Evolutionary conservation across 2,329 filamentous ascomycete genomes (phyloP).

Genomic region (Penicillium sumatraense): DNA sequence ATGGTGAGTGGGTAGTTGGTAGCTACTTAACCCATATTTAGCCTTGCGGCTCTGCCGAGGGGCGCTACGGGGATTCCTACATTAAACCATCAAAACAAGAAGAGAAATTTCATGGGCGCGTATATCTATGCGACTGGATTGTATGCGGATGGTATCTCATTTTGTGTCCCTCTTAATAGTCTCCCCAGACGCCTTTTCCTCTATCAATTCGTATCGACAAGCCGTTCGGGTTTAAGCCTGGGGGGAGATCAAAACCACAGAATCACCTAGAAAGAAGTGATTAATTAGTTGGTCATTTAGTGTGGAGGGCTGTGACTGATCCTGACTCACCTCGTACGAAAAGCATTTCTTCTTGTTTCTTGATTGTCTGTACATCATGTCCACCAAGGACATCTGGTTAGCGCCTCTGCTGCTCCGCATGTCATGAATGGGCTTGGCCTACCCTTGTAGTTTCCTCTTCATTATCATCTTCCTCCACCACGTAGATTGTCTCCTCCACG

Average conservation of each 20-base stretch:
- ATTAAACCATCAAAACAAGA: constrained; percentile 19
- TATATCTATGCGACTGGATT: constrained; percentile 27
- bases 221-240: constrained; percentile 47
- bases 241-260: constrained; percentile 73
- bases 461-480: constrained; percentile 84
- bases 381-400: constrained; percentile 11
- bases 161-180: constrained; percentile 12
- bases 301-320: background rate
- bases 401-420: constrained; percentile 1
- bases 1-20: background rate
- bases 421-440: constrained; percentile 26
- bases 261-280: constrained; percentile 62
- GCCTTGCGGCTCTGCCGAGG: constrained; percentile 15
- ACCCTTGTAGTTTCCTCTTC: constrained; percentile 76
- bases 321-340: constrained; percentile 82
- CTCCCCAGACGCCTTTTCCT: constrained; percentile 26
- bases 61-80: background rate
- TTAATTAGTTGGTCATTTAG: constrained; percentile 17
- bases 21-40: background rate
- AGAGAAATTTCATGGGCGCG: constrained; percentile 23
- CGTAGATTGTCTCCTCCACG: constrained; percentile 95
- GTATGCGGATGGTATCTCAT: constrained; percentile 23
- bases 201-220: constrained; percentile 17
- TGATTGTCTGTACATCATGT: constrained; percentile 74
- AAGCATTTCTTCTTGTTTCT: constrained; percentile 97